A percentile compares a stretch with the other conserved stretches of the same genome.
Evolutionary conservation across 1,284 basidiomycete species (phyloP).

Genomic region (Abortiporus biennis): DNA sequence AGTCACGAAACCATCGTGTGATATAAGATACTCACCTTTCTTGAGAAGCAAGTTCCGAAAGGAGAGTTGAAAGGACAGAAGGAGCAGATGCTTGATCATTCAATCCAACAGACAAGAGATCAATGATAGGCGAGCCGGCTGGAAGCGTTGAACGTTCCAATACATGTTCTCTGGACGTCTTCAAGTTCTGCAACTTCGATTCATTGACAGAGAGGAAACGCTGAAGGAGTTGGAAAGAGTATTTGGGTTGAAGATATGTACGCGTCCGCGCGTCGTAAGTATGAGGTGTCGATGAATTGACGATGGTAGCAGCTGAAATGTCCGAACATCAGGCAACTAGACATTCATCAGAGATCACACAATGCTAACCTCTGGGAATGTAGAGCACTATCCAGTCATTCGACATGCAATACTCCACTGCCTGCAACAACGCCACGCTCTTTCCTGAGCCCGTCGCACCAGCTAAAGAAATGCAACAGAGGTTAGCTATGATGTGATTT

Average conservation of each 20-base stretch:
- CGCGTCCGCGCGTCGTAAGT: constrained; percentile 71
- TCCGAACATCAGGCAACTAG: too few relatives aligned
- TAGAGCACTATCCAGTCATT: constrained; percentile 85
- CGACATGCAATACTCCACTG: constrained; percentile 66
- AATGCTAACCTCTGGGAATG: constrained; percentile 66
- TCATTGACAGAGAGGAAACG: constrained; percentile 54
- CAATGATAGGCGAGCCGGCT: constrained; percentile 44
- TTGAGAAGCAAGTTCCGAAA: constrained; percentile 67
- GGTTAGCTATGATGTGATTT: constrained; percentile 8
- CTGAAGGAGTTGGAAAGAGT: constrained; percentile 54
- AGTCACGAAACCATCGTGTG: neutral
- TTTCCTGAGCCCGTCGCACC: constrained; percentile 84
- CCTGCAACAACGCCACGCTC: constrained; percentile 77
- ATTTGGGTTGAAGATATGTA: constrained; percentile 75
- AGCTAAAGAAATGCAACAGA: constrained; percentile 32
- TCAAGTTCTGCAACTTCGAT: constrained; percentile 32
- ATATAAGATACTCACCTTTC: constrained; percentile 40
- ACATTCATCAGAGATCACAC: too few relatives aligned
- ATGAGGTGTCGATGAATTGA: constrained; percentile 76
- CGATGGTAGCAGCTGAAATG: constrained; percentile 58
- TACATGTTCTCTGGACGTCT: constrained; percentile 29
- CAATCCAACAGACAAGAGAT: constrained; percentile 56
- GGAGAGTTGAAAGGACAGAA: constrained; percentile 55
- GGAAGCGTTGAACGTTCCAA: constrained; percentile 44
- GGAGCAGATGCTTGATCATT: constrained; percentile 55